Percentiles rank a stretch among this genome's conserved stretches.
Evolutionary conservation across 2,329 filamentous ascomycete species (phyloP).

Genomic region (Monilinia fructicola): DNA sequence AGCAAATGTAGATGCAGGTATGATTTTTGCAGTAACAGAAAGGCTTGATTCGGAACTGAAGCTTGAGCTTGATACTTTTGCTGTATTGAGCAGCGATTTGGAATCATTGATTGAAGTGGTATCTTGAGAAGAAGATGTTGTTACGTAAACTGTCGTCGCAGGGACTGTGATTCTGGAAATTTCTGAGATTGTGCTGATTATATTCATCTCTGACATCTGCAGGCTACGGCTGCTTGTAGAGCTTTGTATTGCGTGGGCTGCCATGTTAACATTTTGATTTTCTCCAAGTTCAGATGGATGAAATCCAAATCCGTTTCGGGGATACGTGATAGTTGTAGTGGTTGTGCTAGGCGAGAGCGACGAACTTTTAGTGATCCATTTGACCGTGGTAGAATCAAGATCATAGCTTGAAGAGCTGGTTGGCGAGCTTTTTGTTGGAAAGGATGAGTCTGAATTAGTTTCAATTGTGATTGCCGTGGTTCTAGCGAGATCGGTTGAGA

Average conservation of each 20-base stretch:
- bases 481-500: too few relatives aligned
- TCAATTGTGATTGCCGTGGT: neutral
- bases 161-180: neutral
- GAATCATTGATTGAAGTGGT: neutral
- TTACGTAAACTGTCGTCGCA: neutral
- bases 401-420: neutral
- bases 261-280: neutral
- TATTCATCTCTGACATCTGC: neutral
- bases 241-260: neutral
- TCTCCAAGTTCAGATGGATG: neutral
- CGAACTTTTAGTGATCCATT: neutral
- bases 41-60: neutral
- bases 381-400: neutral
- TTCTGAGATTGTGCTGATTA: neutral
- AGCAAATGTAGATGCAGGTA: too few relatives aligned
- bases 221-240: neutral
- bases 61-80: neutral
- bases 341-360: neutral
- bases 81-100: neutral
- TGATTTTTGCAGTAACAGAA: neutral
- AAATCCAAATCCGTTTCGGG: neutral
- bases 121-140: neutral
- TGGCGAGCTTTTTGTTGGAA: neutral
- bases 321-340: neutral
- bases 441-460: neutral